Evolutionary conservation across 2,329 filamentous ascomycete genomes (phyloP).

Genomic region (Podosphaera fusca): DNA sequence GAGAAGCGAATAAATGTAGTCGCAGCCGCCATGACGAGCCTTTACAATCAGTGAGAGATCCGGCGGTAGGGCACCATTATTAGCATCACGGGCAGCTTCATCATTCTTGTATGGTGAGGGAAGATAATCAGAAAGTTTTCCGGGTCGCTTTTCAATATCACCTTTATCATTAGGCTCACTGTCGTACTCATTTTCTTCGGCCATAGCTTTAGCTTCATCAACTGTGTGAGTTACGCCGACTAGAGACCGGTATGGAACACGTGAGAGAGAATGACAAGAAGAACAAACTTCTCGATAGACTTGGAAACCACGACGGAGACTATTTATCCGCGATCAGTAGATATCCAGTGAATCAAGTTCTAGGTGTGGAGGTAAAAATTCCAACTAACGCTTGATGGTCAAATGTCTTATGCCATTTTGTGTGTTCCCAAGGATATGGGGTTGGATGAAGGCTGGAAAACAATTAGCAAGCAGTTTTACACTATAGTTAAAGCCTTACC

Average conservation of each 20-base stretch:
- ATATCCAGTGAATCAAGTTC: slow-evolving; percentile 2
- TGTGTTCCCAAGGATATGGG: slow-evolving; percentile 86
- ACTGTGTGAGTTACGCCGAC: slow-evolving; percentile 86
- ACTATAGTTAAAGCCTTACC: slow-evolving; percentile 36
- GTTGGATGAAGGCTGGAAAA: slow-evolving; percentile 60
- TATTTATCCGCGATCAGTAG: slow-evolving; percentile 19
- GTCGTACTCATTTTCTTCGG: slow-evolving; percentile 97
- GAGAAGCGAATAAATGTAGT: slow-evolving; percentile 94
- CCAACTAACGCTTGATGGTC: slow-evolving; percentile 75
- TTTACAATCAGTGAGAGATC: slow-evolving; percentile 97
- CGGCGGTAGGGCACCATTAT: slow-evolving; percentile 91
- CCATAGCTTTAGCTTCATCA: slow-evolving; percentile 90
- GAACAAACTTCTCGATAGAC: slow-evolving; percentile 98
- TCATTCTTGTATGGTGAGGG: slow-evolving; percentile 95
- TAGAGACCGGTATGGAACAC: slow-evolving; percentile 79
- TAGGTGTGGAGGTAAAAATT: not conserved
- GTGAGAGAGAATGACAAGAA: slow-evolving; percentile 86
- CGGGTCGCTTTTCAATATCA: slow-evolving; percentile 92
- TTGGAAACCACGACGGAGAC: slow-evolving; percentile 95
- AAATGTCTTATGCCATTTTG: slow-evolving; percentile 82
- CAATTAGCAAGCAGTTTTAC: not conserved
- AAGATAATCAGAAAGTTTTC: slow-evolving; percentile 96
- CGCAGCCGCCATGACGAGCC: slow-evolving; percentile 87
- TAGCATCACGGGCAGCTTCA: slow-evolving; percentile 89
- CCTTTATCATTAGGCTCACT: slow-evolving; percentile 94